Conservation (phyloP, 148 eudicot genomes). For the Spergularia bocconei region DNA sequence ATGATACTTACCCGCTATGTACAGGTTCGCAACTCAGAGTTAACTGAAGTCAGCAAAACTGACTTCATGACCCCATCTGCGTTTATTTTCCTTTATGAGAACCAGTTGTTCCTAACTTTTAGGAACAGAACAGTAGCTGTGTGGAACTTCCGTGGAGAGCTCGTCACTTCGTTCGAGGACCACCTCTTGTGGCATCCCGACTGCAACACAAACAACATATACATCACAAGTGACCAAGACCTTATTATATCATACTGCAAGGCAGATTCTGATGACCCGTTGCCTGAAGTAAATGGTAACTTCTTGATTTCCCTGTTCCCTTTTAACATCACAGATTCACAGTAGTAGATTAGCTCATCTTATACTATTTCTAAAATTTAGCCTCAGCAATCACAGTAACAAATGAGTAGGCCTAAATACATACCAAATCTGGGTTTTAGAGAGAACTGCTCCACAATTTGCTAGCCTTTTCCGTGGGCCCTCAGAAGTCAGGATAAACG, state of each 20-base stretch:
- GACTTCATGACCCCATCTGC: conserved; percentile 99
- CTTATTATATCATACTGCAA: conserved; percentile 96
- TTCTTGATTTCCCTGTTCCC: not conserved
- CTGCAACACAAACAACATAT: conserved; percentile 96
- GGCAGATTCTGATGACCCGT: conserved; percentile 74
- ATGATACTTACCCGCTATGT: conserved; percentile 21
- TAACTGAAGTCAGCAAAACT: conserved; percentile 83
- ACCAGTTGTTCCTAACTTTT: conserved; percentile 88
- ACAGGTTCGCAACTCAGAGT: conserved; percentile 81
- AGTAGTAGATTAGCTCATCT: not conserved
- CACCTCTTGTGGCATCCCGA: conserved; percentile 98
- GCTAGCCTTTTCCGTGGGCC: too few relatives aligned
- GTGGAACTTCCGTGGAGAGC: conserved; percentile 96
- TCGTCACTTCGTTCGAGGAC: conserved; percentile 97
- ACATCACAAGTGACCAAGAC: conserved; percentile 96
- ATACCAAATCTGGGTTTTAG: not conserved
- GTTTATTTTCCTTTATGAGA: conserved; percentile 90
- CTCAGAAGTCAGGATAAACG: not conserved
- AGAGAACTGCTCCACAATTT: not conserved
- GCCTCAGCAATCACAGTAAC: not conserved
- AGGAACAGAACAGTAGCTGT: conserved; percentile 91
- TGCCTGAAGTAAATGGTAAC: conserved; percentile 74
- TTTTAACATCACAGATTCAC: not conserved
- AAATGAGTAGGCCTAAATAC: not conserved
- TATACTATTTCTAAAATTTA: not conserved